These are phyloP conservation scores for Irineochytrium annulatum DNA, from an alignment of 192 early-diverging fungal genomes.

Conservation along the genomic window DNA sequence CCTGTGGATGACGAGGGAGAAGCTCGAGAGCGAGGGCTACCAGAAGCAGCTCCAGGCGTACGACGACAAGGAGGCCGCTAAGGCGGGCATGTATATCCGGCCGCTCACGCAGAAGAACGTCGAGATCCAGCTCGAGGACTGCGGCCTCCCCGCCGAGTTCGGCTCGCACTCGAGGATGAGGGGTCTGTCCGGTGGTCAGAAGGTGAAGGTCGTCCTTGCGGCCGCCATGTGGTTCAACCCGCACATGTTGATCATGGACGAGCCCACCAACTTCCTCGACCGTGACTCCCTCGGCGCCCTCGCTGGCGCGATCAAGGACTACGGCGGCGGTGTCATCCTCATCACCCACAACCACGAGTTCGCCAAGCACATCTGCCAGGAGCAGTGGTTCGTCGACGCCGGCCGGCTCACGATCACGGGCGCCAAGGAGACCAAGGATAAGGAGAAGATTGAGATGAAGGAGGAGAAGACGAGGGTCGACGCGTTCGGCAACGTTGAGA, in stretches of 20 bases:
- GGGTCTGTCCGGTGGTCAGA: conserved; percentile 78
- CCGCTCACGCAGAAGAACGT: conserved; percentile 65
- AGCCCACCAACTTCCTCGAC: conserved; percentile 73
- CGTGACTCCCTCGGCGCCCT: conserved; percentile 73
- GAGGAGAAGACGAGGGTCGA: conserved; percentile 47
- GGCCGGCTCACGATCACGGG: conserved; percentile 51
- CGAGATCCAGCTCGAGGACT: conserved; percentile 67
- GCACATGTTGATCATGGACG: conserved; percentile 78
- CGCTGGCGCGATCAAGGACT: conserved; percentile 70
- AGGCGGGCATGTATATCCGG: conserved; percentile 66
- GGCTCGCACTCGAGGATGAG: conserved; percentile 71
- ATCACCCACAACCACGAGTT: conserved; percentile 84
- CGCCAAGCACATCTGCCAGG: conserved; percentile 64
- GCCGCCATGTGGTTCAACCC: conserved; percentile 83
- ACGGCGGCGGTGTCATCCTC: conserved; percentile 77
- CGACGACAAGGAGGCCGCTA: conserved; percentile 72
- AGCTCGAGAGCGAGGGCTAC: conserved; percentile 52
- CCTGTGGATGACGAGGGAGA: conserved; percentile 66
- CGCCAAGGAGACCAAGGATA: conserved; percentile 29
- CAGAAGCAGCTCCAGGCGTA: conserved; percentile 72
- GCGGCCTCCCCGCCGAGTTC: conserved; percentile 74
- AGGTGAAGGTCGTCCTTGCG: conserved; percentile 82
- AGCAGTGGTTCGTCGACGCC: conserved; percentile 71
- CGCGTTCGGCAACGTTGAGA: conserved; percentile 72
- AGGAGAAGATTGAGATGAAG: conserved; percentile 46